Conservation (phyloP, 2,329 filamentous ascomycete species). For the Huntiella abstrusa region DNA sequence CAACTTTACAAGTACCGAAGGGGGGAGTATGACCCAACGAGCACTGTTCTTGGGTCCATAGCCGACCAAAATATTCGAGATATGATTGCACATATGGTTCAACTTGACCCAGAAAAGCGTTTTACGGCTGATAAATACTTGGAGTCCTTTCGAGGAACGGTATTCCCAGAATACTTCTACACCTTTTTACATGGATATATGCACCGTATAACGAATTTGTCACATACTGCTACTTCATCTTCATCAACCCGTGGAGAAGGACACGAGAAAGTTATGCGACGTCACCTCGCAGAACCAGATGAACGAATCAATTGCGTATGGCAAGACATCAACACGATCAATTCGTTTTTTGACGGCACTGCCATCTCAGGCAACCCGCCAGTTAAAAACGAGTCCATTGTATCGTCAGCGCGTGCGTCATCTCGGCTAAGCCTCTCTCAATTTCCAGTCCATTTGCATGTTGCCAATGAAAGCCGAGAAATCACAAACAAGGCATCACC, state of each 20-base stretch:
- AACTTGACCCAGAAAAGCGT: conserved; percentile 75
- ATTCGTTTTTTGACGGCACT: conserved; percentile 56
- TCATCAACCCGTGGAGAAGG: conserved; percentile 15
- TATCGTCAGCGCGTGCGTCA: conserved; percentile 6
- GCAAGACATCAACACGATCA: conserved; percentile 93
- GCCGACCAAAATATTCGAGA: conserved; percentile 73
- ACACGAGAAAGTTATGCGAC: not conserved
- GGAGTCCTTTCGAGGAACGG: conserved; percentile 76
- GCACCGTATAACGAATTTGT: conserved; percentile 82
- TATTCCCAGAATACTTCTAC: conserved; percentile 94
- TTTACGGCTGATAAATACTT: conserved; percentile 90
- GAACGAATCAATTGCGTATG: conserved; percentile 87
- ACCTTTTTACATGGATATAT: conserved; percentile 96
- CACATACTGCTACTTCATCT: conserved; percentile 19
- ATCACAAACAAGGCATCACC: conserved; percentile 41
- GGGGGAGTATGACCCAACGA: conserved; percentile 76
- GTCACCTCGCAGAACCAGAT: conserved; percentile 71
- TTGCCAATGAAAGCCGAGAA: conserved; percentile 66
- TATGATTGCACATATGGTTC: conserved; percentile 90
- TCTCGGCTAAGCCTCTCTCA: conserved; percentile 36
- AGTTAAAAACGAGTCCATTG: not conserved
- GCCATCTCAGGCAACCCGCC: conserved; percentile 18
- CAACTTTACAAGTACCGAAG: conserved; percentile 89
- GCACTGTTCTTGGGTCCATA: conserved; percentile 66
- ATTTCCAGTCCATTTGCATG: conserved; percentile 68